Percentiles rank a stretch among this genome's conserved stretches.
Conservation (phyloP, 164 flowering plant species). For the Santalum album region DNA sequence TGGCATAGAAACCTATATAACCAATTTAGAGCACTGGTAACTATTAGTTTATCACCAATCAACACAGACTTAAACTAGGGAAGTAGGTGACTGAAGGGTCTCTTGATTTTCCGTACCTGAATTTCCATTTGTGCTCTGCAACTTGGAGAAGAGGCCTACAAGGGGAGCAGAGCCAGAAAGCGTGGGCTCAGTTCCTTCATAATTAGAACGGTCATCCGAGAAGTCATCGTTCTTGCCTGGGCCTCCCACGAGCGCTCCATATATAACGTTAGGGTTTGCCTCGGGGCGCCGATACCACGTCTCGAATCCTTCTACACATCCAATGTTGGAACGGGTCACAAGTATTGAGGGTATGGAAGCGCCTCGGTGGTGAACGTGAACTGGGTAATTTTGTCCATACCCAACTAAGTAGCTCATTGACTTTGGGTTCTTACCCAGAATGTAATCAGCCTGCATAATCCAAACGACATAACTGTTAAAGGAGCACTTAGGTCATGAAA, state of each 20-base stretch:
- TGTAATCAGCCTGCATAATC: constrained; percentile 73
- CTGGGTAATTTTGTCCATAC: constrained; percentile 53
- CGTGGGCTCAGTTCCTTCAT: constrained; percentile 76
- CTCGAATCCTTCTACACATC: constrained; percentile 73
- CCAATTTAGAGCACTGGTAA: too few species aligned
- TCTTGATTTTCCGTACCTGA: constrained; percentile 1
- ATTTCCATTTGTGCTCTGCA: constrained; percentile 22
- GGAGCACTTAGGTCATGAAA: too few species aligned
- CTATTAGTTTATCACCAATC: too few species aligned
- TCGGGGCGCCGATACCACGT: constrained; percentile 45
- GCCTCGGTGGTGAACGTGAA: constrained; percentile 72
- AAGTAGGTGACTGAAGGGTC: too few species aligned
- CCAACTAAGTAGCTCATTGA: constrained; percentile 80
- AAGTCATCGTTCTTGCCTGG: constrained; percentile 61
- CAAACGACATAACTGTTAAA: too few species aligned
- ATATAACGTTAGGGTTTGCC: constrained; percentile 59
- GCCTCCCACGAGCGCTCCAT: constrained; percentile 86
- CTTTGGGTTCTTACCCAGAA: constrained; percentile 81
- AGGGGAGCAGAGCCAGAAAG: constrained; percentile 61
- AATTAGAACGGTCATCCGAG: constrained; percentile 48
- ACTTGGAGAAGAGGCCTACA: constrained; percentile 69
- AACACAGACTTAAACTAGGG: too few species aligned
- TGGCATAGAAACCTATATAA: constrained; percentile 12
- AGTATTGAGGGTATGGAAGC: constrained; percentile 56
- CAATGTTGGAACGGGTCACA: constrained; percentile 23